A percentile compares a stretch with the other conserved stretches of the same genome.
These are phyloP conservation scores for Puccinia coronata DNA, from an alignment of 1,284 basidiomycete species.

Conservation along the genomic window DNA sequence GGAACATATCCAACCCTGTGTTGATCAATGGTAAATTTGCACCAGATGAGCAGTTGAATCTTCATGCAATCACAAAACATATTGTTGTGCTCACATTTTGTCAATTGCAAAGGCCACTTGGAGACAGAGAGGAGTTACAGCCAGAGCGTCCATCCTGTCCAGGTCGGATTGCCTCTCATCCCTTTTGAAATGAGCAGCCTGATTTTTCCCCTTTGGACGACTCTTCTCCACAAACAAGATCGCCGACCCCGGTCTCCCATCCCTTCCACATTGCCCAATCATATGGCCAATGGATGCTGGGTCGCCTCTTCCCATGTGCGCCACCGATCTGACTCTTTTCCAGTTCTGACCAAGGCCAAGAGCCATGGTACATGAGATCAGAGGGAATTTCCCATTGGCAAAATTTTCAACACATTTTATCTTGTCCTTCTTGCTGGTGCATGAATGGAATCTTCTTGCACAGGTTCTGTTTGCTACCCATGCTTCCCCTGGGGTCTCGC, in stretches of 20 bases:
- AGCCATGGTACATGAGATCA: conserved; percentile 23
- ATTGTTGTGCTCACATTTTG: background rate
- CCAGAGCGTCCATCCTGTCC: conserved; percentile 2
- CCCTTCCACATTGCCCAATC: conserved; percentile 2
- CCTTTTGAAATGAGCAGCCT: background rate
- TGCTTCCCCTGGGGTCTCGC: background rate
- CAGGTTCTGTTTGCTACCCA: background rate
- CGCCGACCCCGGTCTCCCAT: background rate
- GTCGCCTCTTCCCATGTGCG: conserved; percentile 1
- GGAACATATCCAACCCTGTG: background rate
- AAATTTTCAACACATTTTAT: background rate
- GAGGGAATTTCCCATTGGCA: background rate
- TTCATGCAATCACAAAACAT: too few species aligned
- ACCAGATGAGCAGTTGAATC: too few species aligned
- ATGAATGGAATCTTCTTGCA: background rate
- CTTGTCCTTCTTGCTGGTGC: conserved; percentile 13
- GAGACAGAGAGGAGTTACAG: background rate
- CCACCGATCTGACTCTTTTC: background rate
- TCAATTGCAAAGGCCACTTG: background rate
- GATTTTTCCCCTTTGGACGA: background rate
- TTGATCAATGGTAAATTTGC: background rate
- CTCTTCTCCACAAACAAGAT: conserved; percentile 20
- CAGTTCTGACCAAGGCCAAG: conserved; percentile 21
- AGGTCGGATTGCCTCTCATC: background rate
- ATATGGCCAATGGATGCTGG: conserved; percentile 3